phyloP scores from a whole-genome alignment of 2,329 filamentous ascomycete species.

The Ascochyta lentis region DNA sequence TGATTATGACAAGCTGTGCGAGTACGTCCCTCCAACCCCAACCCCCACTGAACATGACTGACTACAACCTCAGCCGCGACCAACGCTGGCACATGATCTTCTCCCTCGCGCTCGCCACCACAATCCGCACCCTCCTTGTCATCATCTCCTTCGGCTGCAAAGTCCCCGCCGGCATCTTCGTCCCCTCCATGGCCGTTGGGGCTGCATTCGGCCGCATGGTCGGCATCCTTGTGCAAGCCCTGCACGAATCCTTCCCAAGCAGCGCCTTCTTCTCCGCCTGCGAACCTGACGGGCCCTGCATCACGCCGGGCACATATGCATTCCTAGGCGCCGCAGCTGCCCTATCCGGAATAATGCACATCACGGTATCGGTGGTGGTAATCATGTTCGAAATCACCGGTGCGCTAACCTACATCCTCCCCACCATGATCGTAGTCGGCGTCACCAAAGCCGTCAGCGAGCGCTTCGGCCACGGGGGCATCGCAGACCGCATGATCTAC shows the following conservation, averaged over 20 bases:
- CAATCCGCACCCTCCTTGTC: slow-evolving; percentile 82
- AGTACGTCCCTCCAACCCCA: slow-evolving; percentile 55
- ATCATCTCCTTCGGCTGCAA: slow-evolving; percentile 98
- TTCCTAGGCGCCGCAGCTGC: slow-evolving; percentile 92
- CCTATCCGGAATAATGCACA: slow-evolving; percentile 96
- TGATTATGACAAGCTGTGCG: slow-evolving; percentile 89
- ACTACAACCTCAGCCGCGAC: slow-evolving; percentile 53
- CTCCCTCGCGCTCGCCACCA: slow-evolving; percentile 78
- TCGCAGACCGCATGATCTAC: slow-evolving; percentile 98
- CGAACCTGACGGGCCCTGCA: slow-evolving; percentile 89
- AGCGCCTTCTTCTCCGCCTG: slow-evolving; percentile 89
- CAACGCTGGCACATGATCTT: slow-evolving; percentile 80
- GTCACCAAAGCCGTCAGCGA: slow-evolving; percentile 94
- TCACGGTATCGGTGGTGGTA: slow-evolving; percentile 94
- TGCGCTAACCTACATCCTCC: slow-evolving; percentile 94
- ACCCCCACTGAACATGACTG: neutral
- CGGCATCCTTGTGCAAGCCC: slow-evolving; percentile 90
- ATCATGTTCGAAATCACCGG: slow-evolving; percentile 99
- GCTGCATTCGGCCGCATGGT: slow-evolving; percentile 92
- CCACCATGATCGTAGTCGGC: slow-evolving; percentile 98
- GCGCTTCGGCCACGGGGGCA: slow-evolving; percentile 91
- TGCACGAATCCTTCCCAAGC: slow-evolving; percentile 82
- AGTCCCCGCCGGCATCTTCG: slow-evolving; percentile 96
- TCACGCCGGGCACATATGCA: slow-evolving; percentile 96
- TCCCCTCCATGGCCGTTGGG: slow-evolving; percentile 96